Conservation (phyloP, 306 rosid species). For the Cucurbita pepo region DNA sequence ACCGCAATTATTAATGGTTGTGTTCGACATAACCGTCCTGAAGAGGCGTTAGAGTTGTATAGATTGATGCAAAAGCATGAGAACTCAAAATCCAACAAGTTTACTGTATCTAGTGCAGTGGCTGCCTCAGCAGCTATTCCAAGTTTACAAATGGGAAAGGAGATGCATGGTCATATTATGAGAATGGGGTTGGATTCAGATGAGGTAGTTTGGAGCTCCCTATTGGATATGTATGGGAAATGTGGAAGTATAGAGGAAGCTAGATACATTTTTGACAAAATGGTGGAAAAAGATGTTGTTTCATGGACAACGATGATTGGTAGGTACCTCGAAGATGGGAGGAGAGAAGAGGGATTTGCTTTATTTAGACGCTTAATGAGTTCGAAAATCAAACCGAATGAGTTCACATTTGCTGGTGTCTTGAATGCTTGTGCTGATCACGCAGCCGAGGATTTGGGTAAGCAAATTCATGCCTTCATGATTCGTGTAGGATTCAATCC, state of each 20-base stretch:
- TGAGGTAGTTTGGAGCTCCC: constrained; percentile 55
- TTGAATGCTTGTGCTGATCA: constrained; percentile 52
- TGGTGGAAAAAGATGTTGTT: constrained; percentile 33
- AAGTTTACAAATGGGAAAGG: constrained; percentile 40
- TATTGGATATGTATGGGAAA: constrained; percentile 47
- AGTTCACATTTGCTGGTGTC: constrained; percentile 46
- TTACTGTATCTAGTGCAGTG: constrained; percentile 35
- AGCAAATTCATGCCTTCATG: constrained; percentile 55
- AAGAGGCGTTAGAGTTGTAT: constrained; percentile 44
- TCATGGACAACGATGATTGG: constrained; percentile 55
- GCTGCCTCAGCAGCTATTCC: constrained; percentile 42
- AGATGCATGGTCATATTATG: constrained; percentile 42
- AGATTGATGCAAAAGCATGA: constrained; percentile 32
- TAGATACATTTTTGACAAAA: constrained; percentile 36
- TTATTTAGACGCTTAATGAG: constrained; percentile 31
- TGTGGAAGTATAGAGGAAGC: constrained; percentile 55
- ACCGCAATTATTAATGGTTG: constrained; percentile 39
- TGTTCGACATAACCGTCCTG: constrained; percentile 18
- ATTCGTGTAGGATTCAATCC: constrained; percentile 34
- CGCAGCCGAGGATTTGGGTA: constrained; percentile 34
- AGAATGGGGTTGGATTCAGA: constrained; percentile 39
- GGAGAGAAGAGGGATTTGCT: constrained; percentile 45
- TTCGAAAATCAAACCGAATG: constrained; percentile 37
- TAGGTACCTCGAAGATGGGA: constrained; percentile 45
- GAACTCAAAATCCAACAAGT: constrained; percentile 28